Evolutionary conservation across 129 eudicot genomes (phyloP).

Genomic region (Solidago caesia): DNA sequence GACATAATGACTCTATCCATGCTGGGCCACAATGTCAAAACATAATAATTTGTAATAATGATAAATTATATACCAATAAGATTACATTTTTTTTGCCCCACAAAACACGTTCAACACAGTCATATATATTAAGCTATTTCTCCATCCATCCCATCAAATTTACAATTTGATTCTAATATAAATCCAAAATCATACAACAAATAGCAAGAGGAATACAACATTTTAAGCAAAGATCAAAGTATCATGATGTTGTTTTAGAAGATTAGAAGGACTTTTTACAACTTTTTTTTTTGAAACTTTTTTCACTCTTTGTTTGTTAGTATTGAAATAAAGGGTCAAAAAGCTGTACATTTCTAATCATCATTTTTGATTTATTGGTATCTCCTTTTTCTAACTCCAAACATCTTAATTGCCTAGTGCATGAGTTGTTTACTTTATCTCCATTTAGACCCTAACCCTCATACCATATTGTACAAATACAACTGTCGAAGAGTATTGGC

Average conservation of each 20-base stretch:
- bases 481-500: not conserved
- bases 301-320: slow-evolving; percentile 39
- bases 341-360: slow-evolving; percentile 44
- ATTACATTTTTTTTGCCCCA: slow-evolving; percentile 1
- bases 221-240: slow-evolving; percentile 41
- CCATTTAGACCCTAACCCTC: slow-evolving; percentile 34
- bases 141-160: slow-evolving; percentile 19
- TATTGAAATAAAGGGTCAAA: slow-evolving; percentile 41
- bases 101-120: slow-evolving; percentile 19
- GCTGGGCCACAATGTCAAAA: slow-evolving; percentile 26
- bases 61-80: not conserved
- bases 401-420: slow-evolving; percentile 45
- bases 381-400: slow-evolving; percentile 31
- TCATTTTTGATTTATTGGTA: slow-evolving; percentile 21
- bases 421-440: slow-evolving; percentile 40
- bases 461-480: slow-evolving; percentile 9
- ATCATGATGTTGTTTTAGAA: slow-evolving; percentile 55
- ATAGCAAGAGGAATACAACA: slow-evolving; percentile 34
- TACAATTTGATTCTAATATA: slow-evolving; percentile 20
- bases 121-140: not conserved
- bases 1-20: slow-evolving; percentile 21
- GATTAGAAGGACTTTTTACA: slow-evolving; percentile 29
- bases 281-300: slow-evolving; percentile 22
- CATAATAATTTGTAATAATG: slow-evolving; percentile 29
- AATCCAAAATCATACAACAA: slow-evolving; percentile 25